Evolutionary conservation across 352 stramenopile species (phyloP).

Genomic region (Phytophthora cryptogea): DNA sequence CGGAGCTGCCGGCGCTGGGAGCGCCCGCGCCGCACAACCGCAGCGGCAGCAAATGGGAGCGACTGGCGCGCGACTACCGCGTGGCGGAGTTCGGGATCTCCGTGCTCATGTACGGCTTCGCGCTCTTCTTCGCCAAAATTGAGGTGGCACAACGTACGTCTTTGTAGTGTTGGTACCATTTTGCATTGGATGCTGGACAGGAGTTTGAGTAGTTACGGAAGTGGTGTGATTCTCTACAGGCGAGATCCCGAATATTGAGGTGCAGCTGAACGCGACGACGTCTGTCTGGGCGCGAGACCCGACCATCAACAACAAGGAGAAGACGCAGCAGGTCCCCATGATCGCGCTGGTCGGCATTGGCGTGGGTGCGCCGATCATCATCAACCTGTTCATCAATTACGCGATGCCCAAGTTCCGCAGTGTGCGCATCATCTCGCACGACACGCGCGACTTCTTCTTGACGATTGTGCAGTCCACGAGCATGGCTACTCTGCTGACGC

Average conservation of each 20-base stretch:
- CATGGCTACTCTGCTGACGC: slow-evolving; percentile 65
- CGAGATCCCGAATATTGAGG: slow-evolving; percentile 55
- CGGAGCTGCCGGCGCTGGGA: slow-evolving; percentile 19
- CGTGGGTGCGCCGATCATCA: slow-evolving; percentile 45
- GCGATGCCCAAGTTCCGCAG: slow-evolving; percentile 56
- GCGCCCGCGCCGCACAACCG: not conserved
- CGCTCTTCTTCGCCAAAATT: slow-evolving; percentile 43
- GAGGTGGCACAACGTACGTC: slow-evolving; percentile 43
- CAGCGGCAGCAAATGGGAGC: slow-evolving; percentile 24
- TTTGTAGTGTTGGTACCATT: not conserved
- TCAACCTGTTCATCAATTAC: slow-evolving; percentile 72
- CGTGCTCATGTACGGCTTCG: slow-evolving; percentile 41
- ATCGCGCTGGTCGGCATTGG: slow-evolving; percentile 43
- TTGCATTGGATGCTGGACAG: not conserved
- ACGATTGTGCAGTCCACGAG: slow-evolving; percentile 64
- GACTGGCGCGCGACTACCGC: slow-evolving; percentile 30
- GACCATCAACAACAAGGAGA: slow-evolving; percentile 60
- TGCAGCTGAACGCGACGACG: slow-evolving; percentile 47
- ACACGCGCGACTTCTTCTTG: slow-evolving; percentile 81
- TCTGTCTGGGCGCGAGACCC: slow-evolving; percentile 62
- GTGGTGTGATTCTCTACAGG: slow-evolving; percentile 34
- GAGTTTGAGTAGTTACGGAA: slow-evolving; percentile 20
- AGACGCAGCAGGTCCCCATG: slow-evolving; percentile 69
- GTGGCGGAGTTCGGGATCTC: slow-evolving; percentile 40
- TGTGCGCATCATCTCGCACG: slow-evolving; percentile 67